phyloP scores from a whole-genome alignment of 495 filamentous ascomycete genomes.

The Penicillium coprophilum region DNA sequence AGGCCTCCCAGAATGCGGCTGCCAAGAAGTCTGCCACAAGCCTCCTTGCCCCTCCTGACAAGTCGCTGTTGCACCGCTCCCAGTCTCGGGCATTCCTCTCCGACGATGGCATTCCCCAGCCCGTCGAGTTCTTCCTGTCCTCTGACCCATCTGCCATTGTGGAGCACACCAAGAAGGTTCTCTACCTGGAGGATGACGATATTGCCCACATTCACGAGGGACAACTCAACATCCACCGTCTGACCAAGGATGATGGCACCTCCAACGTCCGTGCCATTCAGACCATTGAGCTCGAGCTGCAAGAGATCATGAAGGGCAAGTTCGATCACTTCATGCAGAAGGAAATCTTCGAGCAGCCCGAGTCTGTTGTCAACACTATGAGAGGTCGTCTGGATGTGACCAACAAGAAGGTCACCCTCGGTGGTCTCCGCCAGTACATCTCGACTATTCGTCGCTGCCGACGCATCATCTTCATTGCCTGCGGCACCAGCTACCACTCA shows the following conservation, averaged over 20 bases:
- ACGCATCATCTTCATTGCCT: conserved; percentile 96
- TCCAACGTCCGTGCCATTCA: conserved; percentile 97
- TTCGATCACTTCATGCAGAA: conserved; percentile 99
- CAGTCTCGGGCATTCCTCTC: conserved; percentile 98
- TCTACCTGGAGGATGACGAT: conserved; percentile 98
- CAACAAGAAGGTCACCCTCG: conserved; percentile 92
- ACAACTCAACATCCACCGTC: conserved; percentile 95
- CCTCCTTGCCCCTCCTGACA: conserved; percentile 86
- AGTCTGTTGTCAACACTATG: conserved; percentile 99
- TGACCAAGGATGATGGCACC: conserved; percentile 93
- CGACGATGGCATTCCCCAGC: conserved; percentile 94
- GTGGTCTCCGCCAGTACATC: conserved; percentile 93
- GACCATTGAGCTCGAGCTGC: conserved; percentile 95
- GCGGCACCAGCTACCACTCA: conserved; percentile 95
- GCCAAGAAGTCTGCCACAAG: conserved; percentile 85
- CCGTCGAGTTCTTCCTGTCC: conserved; percentile 98
- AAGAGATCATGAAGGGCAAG: conserved; percentile 99
- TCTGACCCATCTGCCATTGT: conserved; percentile 98
- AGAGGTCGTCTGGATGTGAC: conserved; percentile 91
- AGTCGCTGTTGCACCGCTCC: conserved; percentile 94
- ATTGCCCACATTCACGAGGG: conserved; percentile 99
- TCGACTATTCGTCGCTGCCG: conserved; percentile 93
- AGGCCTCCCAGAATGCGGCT: conserved; percentile 93
- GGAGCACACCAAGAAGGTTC: conserved; percentile 99
- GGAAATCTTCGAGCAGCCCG: conserved; percentile 99